Base-by-base conservation (phyloP, 495 filamentous ascomycete species). In the Aspergillus sclerotiicarbonarius region DNA sequence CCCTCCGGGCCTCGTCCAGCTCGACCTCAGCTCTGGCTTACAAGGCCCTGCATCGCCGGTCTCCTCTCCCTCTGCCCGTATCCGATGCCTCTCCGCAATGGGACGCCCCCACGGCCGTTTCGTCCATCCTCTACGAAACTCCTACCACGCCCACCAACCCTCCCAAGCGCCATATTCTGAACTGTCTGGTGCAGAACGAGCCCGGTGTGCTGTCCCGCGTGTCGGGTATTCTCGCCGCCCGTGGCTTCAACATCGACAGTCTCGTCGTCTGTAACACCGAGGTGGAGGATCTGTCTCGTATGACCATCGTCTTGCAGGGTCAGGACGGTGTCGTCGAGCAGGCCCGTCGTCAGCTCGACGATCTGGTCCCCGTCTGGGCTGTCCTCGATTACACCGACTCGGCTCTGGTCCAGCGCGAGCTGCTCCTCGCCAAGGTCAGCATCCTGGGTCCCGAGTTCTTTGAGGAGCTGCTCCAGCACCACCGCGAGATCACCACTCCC, bases 221-320 rank as follows among this genome's bases (percentile, higher is more conserved):
- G 10, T 97, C 94, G 9, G 94, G 94, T 53, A 98, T 98, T 68
- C 83, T 98, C 31, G 94, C 94, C 15, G 94, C 94, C 29, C 84
- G 94, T 41, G 94, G 94, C 56, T 98, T 98, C 87, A 98, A 98
- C 79, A 98, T 98, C 69, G 94, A 98, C 83, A 93, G 89, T 54
- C 79, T 98, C 56, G 94, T 98, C 49, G 94, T 98, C 39, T 98
- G 94, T 79, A 92, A 89, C 71, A 98, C 94, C 44, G 94, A 97
- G 75, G 93, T 98, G n/a, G 91, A 91, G 62, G 93, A 98, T 65
- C 68, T 98, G 30, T 96, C 91, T 19, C 92, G 94, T 64, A 98
- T 98, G 94, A 98, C 94, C 39, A 98, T 98, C 62, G 94, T 98
- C 55, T 81, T 98, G 43, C 88, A 89, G 56, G 94, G 94, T 37